Percentiles rank a stretch among this genome's conserved stretches.
phyloP scores from a whole-genome alignment of 1,284 basidiomycete genomes.

The Cutaneotrichosporon curvatum region DNA sequence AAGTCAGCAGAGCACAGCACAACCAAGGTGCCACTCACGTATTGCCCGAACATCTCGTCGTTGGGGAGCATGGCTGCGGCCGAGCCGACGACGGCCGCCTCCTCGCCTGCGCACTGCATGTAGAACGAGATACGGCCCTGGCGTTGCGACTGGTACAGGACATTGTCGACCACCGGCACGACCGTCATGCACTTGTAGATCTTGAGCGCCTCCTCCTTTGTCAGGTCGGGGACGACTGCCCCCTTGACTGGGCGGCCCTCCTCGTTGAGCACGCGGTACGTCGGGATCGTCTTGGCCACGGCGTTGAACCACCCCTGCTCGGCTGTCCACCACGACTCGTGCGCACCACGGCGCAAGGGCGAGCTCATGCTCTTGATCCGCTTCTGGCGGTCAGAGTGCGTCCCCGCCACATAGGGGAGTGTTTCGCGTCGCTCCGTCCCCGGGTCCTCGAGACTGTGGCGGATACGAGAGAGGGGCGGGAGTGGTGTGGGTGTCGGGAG shows the following conservation, averaged over 20 bases:
- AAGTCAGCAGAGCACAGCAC: conserved; percentile 3
- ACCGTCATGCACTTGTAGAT: conserved; percentile 77
- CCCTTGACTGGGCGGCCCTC: conserved; percentile 63
- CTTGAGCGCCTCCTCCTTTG: conserved; percentile 61
- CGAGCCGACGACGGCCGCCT: conserved; percentile 82
- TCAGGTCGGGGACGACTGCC: conserved; percentile 65
- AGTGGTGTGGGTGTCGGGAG: conserved; percentile 35
- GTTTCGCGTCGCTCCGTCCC: conserved; percentile 5
- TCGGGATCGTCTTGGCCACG: conserved; percentile 55
- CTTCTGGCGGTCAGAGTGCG: conserved; percentile 30
- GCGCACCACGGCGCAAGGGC: conserved; percentile 38
- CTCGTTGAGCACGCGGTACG: conserved; percentile 73
- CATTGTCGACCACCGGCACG: conserved; percentile 75
- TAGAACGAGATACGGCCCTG: conserved; percentile 94
- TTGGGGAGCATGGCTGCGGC: conserved; percentile 74
- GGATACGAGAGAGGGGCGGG: conserved; percentile 19
- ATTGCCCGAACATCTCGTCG: conserved; percentile 63
- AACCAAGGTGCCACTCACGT: conserved; percentile 50
- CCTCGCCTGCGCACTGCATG: conserved; percentile 69
- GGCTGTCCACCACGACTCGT: conserved; percentile 44
- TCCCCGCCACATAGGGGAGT: conserved; percentile 35
- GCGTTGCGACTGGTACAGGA: conserved; percentile 83
- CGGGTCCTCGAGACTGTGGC: conserved; percentile 22
- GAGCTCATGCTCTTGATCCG: conserved; percentile 29
- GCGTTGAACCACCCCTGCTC: conserved; percentile 45